Evolutionary conservation across 768 basidiomycete genomes (phyloP).

Genomic region (Lentinula detonsa): DNA sequence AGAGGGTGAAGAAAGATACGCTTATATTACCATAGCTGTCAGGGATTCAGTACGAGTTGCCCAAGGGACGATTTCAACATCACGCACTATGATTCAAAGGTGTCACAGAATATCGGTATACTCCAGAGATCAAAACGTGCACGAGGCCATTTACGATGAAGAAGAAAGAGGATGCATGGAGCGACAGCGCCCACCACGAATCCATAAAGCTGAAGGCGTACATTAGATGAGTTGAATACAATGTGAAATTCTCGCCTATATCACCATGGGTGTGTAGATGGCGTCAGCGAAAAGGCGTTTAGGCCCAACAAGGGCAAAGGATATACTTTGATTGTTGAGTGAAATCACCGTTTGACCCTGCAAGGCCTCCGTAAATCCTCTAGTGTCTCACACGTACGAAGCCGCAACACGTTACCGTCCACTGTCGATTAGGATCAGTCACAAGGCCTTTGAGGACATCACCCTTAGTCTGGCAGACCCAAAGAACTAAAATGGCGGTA

Average conservation of each 20-base stretch:
- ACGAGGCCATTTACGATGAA: slow-evolving; percentile 15
- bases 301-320: slow-evolving; percentile 18
- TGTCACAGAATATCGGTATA: slow-evolving; percentile 17
- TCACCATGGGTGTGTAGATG: slow-evolving; percentile 16
- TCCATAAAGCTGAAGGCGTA: slow-evolving; percentile 13
- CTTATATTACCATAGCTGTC: slow-evolving; percentile 16
- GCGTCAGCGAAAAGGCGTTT: slow-evolving; percentile 16
- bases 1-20: slow-evolving; percentile 14
- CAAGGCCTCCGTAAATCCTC: no score
- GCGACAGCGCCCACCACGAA: slow-evolving; percentile 16
- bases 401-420: slow-evolving; percentile 13
- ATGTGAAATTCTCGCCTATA: not conserved
- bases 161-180: slow-evolving; percentile 14
- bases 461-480: slow-evolving; percentile 19
- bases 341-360: slow-evolving; percentile 20
- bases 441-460: slow-evolving; percentile 12
- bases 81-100: slow-evolving; percentile 13
- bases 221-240: not conserved
- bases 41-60: not conserved
- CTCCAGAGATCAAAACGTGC: slow-evolving; percentile 16
- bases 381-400: not conserved
- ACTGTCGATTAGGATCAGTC: slow-evolving; percentile 18
- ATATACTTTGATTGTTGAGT: slow-evolving; percentile 19
- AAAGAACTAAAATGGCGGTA: not conserved
- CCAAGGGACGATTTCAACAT: not conserved